phyloP scores from a whole-genome alignment of 2,329 filamentous ascomycete genomes.

The Scopulariopsis brevicaulis region DNA sequence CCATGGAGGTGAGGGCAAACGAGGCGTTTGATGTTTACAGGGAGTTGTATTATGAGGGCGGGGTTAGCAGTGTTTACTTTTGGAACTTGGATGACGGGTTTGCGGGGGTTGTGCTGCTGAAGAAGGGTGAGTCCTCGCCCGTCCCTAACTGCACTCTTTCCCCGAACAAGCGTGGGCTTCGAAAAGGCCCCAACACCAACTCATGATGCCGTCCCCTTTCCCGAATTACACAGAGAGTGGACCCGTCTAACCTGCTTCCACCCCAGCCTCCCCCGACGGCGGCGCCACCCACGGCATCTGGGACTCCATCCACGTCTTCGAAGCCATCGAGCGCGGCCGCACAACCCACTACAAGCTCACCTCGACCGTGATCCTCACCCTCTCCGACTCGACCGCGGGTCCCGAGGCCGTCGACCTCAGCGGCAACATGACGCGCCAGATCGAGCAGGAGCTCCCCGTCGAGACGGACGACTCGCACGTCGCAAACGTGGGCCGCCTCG shows the following conservation, averaged over 20 bases:
- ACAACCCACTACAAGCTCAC: constrained; percentile 96
- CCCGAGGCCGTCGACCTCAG: constrained; percentile 85
- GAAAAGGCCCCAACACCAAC: too few relatives aligned
- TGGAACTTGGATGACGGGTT: constrained; percentile 99
- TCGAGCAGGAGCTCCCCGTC: constrained; percentile 82
- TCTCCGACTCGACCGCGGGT: constrained; percentile 33
- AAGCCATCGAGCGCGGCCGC: constrained; percentile 84
- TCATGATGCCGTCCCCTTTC: too few relatives aligned
- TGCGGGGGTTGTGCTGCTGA: constrained; percentile 86
- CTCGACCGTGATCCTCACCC: constrained; percentile 85
- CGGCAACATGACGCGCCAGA: constrained; percentile 95
- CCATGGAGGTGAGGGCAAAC: constrained; percentile 90
- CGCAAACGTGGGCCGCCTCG: constrained; percentile 83
- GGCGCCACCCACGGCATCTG: constrained; percentile 68
- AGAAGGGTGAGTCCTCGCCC: constrained; percentile 57
- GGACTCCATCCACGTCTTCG: constrained; percentile 98
- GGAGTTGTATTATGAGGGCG: constrained; percentile 94
- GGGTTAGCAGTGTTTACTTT: constrained; percentile 91
- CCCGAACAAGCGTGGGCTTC: too few relatives aligned
- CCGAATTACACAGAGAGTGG: not conserved
- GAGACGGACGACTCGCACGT: constrained; percentile 90
- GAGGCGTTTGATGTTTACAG: constrained; percentile 95
- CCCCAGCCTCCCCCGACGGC: constrained; percentile 51
- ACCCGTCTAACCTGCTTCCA: not conserved
- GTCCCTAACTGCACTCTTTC: not conserved